A percentile compares a stretch with the other conserved stretches of the same genome.
Evolutionary conservation across 2,329 filamentous ascomycete species (phyloP).

Genomic region (Botrytis aclada): DNA sequence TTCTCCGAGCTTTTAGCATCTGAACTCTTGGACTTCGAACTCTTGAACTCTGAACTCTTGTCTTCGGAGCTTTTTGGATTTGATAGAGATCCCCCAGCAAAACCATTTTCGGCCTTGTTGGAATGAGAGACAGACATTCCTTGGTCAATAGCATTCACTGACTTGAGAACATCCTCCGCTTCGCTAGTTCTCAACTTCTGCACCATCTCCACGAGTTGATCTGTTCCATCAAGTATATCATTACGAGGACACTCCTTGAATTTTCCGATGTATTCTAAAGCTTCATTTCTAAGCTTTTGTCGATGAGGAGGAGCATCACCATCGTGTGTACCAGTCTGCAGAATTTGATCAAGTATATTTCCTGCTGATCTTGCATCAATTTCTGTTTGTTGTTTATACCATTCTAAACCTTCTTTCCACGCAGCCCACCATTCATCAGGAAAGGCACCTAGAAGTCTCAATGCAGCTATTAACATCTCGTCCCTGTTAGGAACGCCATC

Average conservation of each 20-base stretch:
- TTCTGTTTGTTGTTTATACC: slow-evolving; percentile 19
- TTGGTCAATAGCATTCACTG: slow-evolving; percentile 7
- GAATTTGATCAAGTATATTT: slow-evolving; percentile 21
- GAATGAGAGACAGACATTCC: not conserved
- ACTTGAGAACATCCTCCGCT: slow-evolving; percentile 21
- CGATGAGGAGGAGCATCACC: slow-evolving; percentile 13
- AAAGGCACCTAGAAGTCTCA: slow-evolving; percentile 23
- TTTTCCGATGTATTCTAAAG: not conserved
- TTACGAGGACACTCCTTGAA: not conserved
- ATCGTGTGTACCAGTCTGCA: slow-evolving; percentile 26
- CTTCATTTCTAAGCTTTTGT: not conserved
- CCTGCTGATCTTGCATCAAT: slow-evolving; percentile 11
- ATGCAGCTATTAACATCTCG: slow-evolving; percentile 22
- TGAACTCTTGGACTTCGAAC: not conserved
- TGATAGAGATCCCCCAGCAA: slow-evolving; percentile 1
- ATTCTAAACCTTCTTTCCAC: slow-evolving; percentile 24
- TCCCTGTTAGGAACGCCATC: slow-evolving; percentile 20
- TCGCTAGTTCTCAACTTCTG: slow-evolving; percentile 24
- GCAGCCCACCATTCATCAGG: slow-evolving; percentile 24
- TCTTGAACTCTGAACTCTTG: not conserved
- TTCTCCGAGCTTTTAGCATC: slow-evolving; percentile 20
- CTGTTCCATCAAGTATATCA: slow-evolving; percentile 7
- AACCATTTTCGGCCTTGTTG: not conserved
- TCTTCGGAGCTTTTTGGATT: not conserved
- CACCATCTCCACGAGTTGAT: slow-evolving; percentile 18